Evolutionary conservation across 2,329 filamentous ascomycete genomes (phyloP).

Genomic region (Berkeleyomyces rouxiae): DNA sequence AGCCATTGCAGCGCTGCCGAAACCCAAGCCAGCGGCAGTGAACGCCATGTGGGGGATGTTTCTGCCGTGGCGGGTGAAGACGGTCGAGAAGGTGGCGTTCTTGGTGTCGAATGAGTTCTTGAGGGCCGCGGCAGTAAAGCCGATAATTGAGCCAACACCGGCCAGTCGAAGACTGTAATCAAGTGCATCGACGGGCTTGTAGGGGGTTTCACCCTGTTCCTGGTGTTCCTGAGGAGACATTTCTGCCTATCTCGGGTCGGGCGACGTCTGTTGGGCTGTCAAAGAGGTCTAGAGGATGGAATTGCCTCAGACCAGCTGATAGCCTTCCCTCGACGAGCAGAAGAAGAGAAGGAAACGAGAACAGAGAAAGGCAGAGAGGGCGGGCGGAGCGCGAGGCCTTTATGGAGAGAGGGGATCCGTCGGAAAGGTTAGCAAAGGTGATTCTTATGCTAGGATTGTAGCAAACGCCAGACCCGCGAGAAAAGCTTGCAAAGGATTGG

Average conservation of each 20-base stretch:
- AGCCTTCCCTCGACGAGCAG: slow-evolving; percentile 9
- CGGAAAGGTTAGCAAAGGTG: background rate
- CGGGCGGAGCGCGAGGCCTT: background rate
- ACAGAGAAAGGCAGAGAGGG: background rate
- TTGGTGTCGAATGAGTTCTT: slow-evolving; percentile 74
- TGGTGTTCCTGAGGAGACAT: slow-evolving; percentile 9
- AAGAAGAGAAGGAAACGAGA: background rate
- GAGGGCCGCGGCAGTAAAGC: slow-evolving; percentile 57
- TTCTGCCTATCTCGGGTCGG: background rate
- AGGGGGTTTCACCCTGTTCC: slow-evolving; percentile 22
- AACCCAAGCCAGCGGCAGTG: slow-evolving; percentile 56
- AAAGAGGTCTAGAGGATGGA: background rate
- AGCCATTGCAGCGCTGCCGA: slow-evolving; percentile 58
- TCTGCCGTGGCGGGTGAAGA: slow-evolving; percentile 64
- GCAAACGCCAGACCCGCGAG: background rate
- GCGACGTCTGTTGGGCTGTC: background rate
- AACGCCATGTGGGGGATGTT: slow-evolving; percentile 38
- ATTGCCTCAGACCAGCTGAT: slow-evolving; percentile 12
- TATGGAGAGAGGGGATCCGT: slow-evolving; percentile 6
- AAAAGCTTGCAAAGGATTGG: slow-evolving; percentile 6
- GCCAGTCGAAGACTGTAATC: slow-evolving; percentile 47
- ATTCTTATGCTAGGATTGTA: slow-evolving; percentile 5
- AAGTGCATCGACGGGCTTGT: slow-evolving; percentile 61
- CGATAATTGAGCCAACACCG: slow-evolving; percentile 47
- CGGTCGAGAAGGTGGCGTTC: slow-evolving; percentile 65